phyloP scores from a whole-genome alignment of 805 yeast genomes.

The Nakazawaea sp. region DNA sequence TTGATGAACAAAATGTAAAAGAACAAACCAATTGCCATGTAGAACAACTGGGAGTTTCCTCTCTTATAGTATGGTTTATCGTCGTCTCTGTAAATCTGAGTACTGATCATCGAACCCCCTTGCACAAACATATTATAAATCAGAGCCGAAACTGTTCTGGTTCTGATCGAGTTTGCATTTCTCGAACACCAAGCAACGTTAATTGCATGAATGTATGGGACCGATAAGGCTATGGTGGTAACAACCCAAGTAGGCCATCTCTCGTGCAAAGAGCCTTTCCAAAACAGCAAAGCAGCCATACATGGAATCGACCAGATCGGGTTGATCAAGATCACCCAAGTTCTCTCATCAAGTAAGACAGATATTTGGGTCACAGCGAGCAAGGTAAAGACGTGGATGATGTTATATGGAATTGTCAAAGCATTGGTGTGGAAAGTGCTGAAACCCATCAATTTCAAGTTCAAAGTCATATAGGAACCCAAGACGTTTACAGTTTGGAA shows the following conservation, averaged over 20 bases:
- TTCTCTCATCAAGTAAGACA: slow-evolving; percentile 25
- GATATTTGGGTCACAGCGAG: slow-evolving; percentile 28
- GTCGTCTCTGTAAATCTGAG: slow-evolving; percentile 48
- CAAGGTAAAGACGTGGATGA: slow-evolving; percentile 29
- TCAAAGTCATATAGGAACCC: slow-evolving; percentile 39
- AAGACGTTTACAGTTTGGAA: slow-evolving; percentile 31
- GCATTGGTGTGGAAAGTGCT: slow-evolving; percentile 44
- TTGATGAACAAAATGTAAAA: slow-evolving; percentile 25
- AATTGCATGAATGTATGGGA: slow-evolving; percentile 47
- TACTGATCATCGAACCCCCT: slow-evolving; percentile 43
- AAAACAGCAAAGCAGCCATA: slow-evolving; percentile 20
- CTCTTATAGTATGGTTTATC: slow-evolving; percentile 55
- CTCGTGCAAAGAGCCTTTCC: slow-evolving; percentile 20
- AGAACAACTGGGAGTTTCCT: slow-evolving; percentile 44
- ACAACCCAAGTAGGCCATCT: slow-evolving; percentile 20
- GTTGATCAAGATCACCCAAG: slow-evolving; percentile 16
- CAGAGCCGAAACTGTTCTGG: slow-evolving; percentile 60
- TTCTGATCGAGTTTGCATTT: slow-evolving; percentile 56
- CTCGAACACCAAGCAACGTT: slow-evolving; percentile 55
- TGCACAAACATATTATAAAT: slow-evolving; percentile 61
- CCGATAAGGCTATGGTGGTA: slow-evolving; percentile 25
- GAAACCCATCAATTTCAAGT: slow-evolving; percentile 43
- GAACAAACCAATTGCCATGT: slow-evolving; percentile 26
- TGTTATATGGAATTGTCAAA: slow-evolving; percentile 42
- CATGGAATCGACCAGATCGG: slow-evolving; percentile 21